Conservation (phyloP, 306 rosid species). For the Quillaja saponaria region DNA sequence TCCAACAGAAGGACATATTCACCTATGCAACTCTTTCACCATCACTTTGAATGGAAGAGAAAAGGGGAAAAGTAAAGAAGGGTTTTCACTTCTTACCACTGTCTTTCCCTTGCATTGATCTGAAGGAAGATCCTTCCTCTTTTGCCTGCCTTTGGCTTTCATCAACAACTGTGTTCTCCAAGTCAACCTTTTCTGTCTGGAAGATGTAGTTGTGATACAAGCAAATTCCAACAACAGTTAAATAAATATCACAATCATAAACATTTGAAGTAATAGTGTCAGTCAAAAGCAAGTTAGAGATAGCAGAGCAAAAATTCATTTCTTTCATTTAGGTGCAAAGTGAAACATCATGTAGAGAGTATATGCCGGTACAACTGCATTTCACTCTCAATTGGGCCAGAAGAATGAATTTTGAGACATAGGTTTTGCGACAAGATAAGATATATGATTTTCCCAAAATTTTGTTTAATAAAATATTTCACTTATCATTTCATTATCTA, state of each 20-base stretch:
- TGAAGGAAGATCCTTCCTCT: conserved; percentile 48
- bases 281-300: conserved; percentile 3
- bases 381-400: too few species aligned
- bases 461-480: too few species aligned
- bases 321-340: neutral
- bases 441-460: too few species aligned
- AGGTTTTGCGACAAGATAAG: too few species aligned
- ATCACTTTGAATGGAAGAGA: neutral
- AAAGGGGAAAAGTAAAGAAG: neutral
- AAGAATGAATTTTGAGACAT: too few species aligned
- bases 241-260: neutral
- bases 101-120: conserved; percentile 47
- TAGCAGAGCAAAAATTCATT: neutral
- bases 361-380: too few species aligned
- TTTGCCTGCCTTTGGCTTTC: conserved; percentile 64
- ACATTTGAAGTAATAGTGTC: neutral
- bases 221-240: conserved; percentile 14
- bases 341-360: too few species aligned
- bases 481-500: too few species aligned
- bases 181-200: conserved; percentile 91
- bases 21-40: neutral
- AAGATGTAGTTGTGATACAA: conserved; percentile 29
- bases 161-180: conserved; percentile 85
- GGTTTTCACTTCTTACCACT: conserved; percentile 53
- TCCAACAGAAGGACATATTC: neutral